These are phyloP conservation scores for Cryptococcus depauperatus DNA, from an alignment of 1,284 basidiomycete genomes.

Conservation along the genomic window DNA sequence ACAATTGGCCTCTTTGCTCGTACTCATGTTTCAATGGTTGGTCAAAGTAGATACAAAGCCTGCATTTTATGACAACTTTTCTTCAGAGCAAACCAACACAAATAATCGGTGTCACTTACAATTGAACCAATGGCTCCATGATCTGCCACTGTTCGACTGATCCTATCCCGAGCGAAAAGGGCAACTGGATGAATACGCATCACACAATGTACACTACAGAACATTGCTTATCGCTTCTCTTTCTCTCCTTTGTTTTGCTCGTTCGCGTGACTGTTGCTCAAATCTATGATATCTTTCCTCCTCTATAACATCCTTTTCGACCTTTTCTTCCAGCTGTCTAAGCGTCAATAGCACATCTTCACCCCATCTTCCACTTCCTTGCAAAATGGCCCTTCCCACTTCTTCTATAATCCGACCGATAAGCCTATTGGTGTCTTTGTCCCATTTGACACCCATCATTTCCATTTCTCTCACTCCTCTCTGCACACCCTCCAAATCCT, in stretches of 20 bases:
- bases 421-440: slow-evolving; percentile 55
- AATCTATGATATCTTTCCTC: slow-evolving; percentile 16
- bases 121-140: too few species aligned
- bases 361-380: slow-evolving; percentile 8
- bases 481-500: slow-evolving; percentile 64
- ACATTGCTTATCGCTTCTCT: too few species aligned
- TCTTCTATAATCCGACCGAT: slow-evolving; percentile 61
- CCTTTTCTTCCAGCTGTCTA: slow-evolving; percentile 14
- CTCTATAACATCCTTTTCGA: slow-evolving; percentile 17
- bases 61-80: too few species aligned
- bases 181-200: too few species aligned
- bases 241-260: slow-evolving; percentile 12
- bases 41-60: too few species aligned
- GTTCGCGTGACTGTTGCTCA: slow-evolving; percentile 6
- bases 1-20: too few species aligned
- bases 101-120: too few species aligned
- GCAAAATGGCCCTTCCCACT: slow-evolving; percentile 34
- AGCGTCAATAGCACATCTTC: slow-evolving; percentile 13
- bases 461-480: slow-evolving; percentile 70
- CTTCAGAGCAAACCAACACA: too few species aligned
- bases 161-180: too few species aligned
- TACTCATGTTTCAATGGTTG: too few species aligned
- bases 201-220: too few species aligned
- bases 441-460: slow-evolving; percentile 61
- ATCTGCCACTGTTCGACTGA: too few species aligned